Conservation (phyloP, 2,329 filamentous ascomycete genomes). For the Huntiella savannae region DNA sequence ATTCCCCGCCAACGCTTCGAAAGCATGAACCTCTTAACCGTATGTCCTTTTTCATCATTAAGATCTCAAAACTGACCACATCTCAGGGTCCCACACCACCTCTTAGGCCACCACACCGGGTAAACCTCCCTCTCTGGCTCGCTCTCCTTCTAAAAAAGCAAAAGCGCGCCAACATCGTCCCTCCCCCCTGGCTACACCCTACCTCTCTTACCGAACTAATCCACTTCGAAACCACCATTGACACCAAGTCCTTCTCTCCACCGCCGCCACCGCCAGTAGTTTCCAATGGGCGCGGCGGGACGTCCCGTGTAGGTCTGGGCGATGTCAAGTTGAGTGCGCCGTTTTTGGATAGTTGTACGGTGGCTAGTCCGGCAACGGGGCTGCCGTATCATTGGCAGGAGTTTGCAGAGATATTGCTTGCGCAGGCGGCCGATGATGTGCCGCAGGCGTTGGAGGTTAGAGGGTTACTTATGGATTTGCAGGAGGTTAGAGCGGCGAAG, state of each 20-base stretch:
- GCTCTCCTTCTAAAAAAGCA: constrained; percentile 89
- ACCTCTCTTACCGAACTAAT: constrained; percentile 60
- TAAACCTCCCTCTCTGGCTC: constrained; percentile 75
- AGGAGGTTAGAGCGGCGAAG: constrained; percentile 80
- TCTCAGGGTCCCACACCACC: constrained; percentile 55
- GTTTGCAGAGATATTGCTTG: constrained; percentile 68
- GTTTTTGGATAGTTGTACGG: constrained; percentile 59
- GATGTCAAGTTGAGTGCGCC: constrained; percentile 42
- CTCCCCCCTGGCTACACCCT: constrained; percentile 73
- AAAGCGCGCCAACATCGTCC: constrained; percentile 76
- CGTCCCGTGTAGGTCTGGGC: constrained; percentile 21
- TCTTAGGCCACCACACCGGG: constrained; percentile 64
- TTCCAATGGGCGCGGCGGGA: constrained; percentile 28
- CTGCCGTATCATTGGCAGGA: constrained; percentile 95
- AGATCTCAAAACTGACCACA: constrained; percentile 8
- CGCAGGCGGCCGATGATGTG: constrained; percentile 71
- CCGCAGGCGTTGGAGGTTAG: constrained; percentile 53
- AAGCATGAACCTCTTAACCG: constrained; percentile 63
- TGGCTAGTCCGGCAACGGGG: constrained; percentile 44
- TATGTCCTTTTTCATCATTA: constrained; percentile 30
- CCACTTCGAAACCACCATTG: constrained; percentile 56
- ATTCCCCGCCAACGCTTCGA: constrained; percentile 83
- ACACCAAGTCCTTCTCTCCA: constrained; percentile 55
- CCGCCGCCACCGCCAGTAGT: constrained; percentile 38
- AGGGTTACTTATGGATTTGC: constrained; percentile 56